phyloP scores from a whole-genome alignment of 1,284 basidiomycete genomes.

The Paramarasmius palmivorus region DNA sequence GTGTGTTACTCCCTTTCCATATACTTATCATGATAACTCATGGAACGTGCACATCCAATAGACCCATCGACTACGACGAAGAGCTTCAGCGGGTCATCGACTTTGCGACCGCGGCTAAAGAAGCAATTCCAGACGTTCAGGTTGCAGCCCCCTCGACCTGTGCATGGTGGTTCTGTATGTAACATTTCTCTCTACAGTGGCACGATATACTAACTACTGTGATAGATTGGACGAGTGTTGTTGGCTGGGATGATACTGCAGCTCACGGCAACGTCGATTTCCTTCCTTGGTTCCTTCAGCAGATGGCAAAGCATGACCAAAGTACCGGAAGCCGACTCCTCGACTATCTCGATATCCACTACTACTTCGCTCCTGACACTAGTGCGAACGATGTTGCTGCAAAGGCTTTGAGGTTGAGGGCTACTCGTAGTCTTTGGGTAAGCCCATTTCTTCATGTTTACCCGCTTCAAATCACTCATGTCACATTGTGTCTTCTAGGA shows the following conservation, averaged over 20 bases:
- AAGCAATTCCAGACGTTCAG: slow-evolving; percentile 39
- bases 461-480: slow-evolving; percentile 1
- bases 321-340: slow-evolving; percentile 39
- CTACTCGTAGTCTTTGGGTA: slow-evolving; percentile 50
- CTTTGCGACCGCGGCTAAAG: slow-evolving; percentile 41
- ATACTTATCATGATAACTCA: background rate
- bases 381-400: slow-evolving; percentile 51
- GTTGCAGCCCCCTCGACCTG: slow-evolving; percentile 50
- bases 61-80: slow-evolving; percentile 47
- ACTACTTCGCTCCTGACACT: slow-evolving; percentile 50
- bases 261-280: slow-evolving; percentile 52
- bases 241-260: slow-evolving; percentile 47
- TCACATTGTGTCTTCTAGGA: slow-evolving; percentile 27
- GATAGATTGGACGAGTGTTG: slow-evolving; percentile 46
- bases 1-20: slow-evolving; percentile 25
- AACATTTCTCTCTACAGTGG: background rate
- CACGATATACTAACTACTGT: slow-evolving; percentile 1
- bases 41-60: slow-evolving; percentile 15
- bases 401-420: slow-evolving; percentile 46
- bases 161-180: slow-evolving; percentile 54
- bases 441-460: slow-evolving; percentile 6
- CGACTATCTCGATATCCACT: slow-evolving; percentile 54
- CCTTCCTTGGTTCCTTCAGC: slow-evolving; percentile 50
- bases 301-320: slow-evolving; percentile 41
- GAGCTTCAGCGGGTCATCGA: slow-evolving; percentile 45